A percentile compares a stretch with the other conserved stretches of the same genome.
Conservation (phyloP, 2,329 filamentous ascomycete species). For the Aspergillus tanneri region DNA sequence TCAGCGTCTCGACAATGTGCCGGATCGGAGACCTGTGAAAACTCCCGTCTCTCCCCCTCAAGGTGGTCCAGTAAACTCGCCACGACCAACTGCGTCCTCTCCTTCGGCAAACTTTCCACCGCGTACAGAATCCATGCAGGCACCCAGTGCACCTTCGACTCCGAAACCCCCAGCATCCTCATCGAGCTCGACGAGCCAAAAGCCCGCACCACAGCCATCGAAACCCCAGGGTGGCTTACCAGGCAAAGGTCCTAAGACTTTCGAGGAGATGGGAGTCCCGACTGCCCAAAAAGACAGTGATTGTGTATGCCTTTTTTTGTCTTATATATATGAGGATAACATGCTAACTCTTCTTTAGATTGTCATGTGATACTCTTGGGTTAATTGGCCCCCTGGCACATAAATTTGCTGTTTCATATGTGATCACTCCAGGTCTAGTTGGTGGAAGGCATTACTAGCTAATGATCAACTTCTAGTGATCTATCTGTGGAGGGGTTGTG, state of each 20-base stretch:
- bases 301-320: slow-evolving; percentile 64
- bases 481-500: no score
- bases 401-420: slow-evolving; percentile 21
- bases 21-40: slow-evolving; percentile 33
- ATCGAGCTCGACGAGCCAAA: slow-evolving; percentile 37
- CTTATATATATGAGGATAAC: background rate
- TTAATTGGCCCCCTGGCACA: slow-evolving; percentile 12
- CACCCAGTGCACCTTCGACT: slow-evolving; percentile 41
- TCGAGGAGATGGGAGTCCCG: slow-evolving; percentile 97
- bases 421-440: background rate
- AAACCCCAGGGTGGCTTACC: slow-evolving; percentile 41
- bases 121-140: slow-evolving; percentile 32
- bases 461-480: no score
- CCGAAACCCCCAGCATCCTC: slow-evolving; percentile 33
- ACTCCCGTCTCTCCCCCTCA: slow-evolving; percentile 29
- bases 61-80: slow-evolving; percentile 26
- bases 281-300: slow-evolving; percentile 79
- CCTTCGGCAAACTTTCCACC: slow-evolving; percentile 35
- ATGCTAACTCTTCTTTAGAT: slow-evolving; percentile 29
- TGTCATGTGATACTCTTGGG: slow-evolving; percentile 43
- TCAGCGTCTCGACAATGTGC: slow-evolving; percentile 26
- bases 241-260: slow-evolving; percentile 84
- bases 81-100: slow-evolving; percentile 26
- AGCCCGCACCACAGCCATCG: slow-evolving; percentile 32
- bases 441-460: no score